A percentile compares a stretch with the other conserved stretches of the same genome.
phyloP scores from a whole-genome alignment of 257 asterid genomes.

The Fraxinus americana region DNA sequence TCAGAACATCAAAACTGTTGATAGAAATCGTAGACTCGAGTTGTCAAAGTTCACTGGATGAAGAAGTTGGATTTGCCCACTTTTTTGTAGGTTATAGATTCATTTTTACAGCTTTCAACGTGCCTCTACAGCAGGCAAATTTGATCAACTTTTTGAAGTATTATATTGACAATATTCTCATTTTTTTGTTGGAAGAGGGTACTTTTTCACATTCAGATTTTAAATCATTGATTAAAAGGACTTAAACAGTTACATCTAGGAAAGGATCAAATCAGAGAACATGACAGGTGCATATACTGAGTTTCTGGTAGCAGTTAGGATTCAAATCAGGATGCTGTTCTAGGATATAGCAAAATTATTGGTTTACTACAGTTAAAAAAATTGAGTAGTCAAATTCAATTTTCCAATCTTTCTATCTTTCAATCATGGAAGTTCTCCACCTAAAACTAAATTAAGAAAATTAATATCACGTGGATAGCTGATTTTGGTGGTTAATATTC shows the following conservation, averaged over 20 bases:
- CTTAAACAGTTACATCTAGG: not conserved
- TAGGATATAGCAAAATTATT: not conserved
- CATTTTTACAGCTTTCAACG: not conserved
- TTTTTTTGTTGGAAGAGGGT: not conserved
- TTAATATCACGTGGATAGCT: not conserved
- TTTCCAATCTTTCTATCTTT: not conserved
- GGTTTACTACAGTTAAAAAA: not conserved
- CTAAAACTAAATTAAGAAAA: not conserved
- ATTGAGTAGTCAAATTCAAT: not conserved
- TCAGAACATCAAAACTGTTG: not conserved
- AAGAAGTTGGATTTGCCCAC: not conserved
- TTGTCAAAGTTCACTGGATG: not conserved
- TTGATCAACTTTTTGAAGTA: not conserved
- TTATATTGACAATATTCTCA: not conserved
- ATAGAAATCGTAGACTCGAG: not conserved
- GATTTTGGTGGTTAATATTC: constrained; percentile 13
- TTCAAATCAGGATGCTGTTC: not conserved
- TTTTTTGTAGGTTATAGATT: not conserved
- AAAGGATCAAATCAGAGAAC: not conserved
- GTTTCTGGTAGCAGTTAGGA: not conserved
- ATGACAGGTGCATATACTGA: not conserved
- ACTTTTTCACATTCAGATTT: not conserved
- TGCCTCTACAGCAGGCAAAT: not conserved
- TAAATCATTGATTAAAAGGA: not conserved
- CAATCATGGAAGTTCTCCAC: not conserved